Conservation (phyloP, 1,139 yeast species). For the Kluyveromyces sp. region DNA sequence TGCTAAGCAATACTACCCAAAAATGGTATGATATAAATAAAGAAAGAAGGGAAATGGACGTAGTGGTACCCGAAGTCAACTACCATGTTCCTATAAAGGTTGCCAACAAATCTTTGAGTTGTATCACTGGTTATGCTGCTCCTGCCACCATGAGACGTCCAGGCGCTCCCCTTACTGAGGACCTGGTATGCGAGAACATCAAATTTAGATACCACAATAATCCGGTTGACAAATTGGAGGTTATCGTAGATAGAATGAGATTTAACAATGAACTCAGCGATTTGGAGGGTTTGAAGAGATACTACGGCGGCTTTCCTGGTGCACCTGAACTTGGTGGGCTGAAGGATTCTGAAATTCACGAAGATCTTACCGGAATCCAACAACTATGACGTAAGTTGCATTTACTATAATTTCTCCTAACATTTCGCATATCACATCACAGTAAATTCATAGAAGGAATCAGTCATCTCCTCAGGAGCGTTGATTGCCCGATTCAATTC, state of each 20-base stretch:
- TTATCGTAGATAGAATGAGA: conserved; percentile 35
- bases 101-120: conserved; percentile 29
- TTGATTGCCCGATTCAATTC: too few species aligned
- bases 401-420: too few species aligned
- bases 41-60: conserved; percentile 82
- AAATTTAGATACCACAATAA: conserved; percentile 30
- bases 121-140: conserved; percentile 34
- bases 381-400: conserved; percentile 6
- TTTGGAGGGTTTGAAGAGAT: conserved; percentile 46
- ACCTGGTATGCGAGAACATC: conserved; percentile 30
- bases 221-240: conserved; percentile 34
- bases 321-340: conserved; percentile 51
- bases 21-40: conserved; percentile 89
- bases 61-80: conserved; percentile 45
- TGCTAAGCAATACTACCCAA: conserved; percentile 71
- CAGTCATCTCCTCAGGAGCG: neutral
- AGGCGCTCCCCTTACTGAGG: conserved; percentile 30
- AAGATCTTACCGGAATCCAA: conserved; percentile 40
- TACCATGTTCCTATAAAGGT: conserved; percentile 33
- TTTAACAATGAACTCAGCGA: conserved; percentile 48
- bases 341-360: conserved; percentile 53
- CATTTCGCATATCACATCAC: neutral
- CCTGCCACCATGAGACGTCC: conserved; percentile 29
- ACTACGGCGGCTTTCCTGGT: conserved; percentile 52
- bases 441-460: neutral